Evolutionary conservation across 2,329 filamentous ascomycete species (phyloP).

Genomic region (Pestalotiopsis sp.): DNA sequence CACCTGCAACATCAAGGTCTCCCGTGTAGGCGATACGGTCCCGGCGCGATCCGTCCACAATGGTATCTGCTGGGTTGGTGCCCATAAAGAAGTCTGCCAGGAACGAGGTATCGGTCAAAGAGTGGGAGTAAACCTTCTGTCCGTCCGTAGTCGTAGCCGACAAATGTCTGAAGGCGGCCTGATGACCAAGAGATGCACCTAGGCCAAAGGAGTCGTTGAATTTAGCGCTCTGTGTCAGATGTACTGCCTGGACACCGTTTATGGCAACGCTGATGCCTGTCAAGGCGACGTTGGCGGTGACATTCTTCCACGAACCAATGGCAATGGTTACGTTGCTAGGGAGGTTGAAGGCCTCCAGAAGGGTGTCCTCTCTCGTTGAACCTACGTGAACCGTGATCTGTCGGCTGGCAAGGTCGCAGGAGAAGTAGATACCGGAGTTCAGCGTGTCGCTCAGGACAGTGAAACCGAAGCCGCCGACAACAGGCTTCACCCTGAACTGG

Average conservation of each 20-base stretch:
- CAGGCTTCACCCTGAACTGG: conserved; percentile 27
- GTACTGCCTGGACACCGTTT: conserved; percentile 18
- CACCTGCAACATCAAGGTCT: conserved; percentile 30
- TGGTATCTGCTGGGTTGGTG: conserved; percentile 30
- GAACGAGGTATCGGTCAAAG: conserved; percentile 26
- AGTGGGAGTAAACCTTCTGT: conserved; percentile 21
- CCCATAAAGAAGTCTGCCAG: conserved; percentile 35
- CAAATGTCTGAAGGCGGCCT: conserved; percentile 26
- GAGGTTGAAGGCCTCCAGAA: not conserved
- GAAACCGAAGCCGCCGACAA: conserved; percentile 28
- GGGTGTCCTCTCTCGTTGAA: conserved; percentile 11
- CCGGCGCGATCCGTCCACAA: conserved; percentile 35
- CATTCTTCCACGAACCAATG: conserved; percentile 13
- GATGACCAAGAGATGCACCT: conserved; percentile 30
- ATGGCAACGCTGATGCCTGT: conserved; percentile 21
- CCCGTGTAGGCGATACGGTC: conserved; percentile 33
- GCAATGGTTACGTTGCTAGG: conserved; percentile 7
- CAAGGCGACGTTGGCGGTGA: conserved; percentile 18
- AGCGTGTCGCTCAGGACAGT: conserved; percentile 30
- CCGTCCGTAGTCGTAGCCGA: conserved; percentile 11
- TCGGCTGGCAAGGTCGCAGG: conserved; percentile 19
- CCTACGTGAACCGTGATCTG: conserved; percentile 17
- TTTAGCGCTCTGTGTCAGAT: conserved; percentile 25
- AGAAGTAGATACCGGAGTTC: conserved; percentile 29
- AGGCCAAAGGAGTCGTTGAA: conserved; percentile 32